Evolutionary conservation across 768 basidiomycete species (phyloP), one percentile per base, ranked within the genome.

Genomic region (Termitomyces sp.): DNA sequence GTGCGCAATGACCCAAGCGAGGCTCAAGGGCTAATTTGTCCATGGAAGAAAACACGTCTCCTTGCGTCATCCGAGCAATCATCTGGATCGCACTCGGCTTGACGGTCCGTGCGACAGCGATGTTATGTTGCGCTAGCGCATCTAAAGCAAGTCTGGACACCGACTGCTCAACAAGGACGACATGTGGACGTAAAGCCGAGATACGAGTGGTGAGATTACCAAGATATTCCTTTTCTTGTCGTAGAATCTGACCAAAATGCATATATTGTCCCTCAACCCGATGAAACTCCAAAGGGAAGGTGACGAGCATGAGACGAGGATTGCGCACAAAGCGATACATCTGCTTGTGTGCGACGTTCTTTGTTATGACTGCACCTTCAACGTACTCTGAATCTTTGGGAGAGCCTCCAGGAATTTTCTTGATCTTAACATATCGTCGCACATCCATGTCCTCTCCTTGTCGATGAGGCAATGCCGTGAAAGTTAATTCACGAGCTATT

Each of bases 321-420:
- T 94, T 93, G 45, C 80, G 77, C 59, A 93, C 81, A 21, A 77
- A 76, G 48, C 93, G 79, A 19, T 88, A 78, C 96, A 99, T 98
- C 60, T 85, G 82, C 70, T 98, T 98, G 70, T 98, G 95, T 2
- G 94, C 91, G 9, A 98, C 87, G 63, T 98, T 98, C 78, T 99
- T 98, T 17, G 96, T 95, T 64, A 98, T 97, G 54, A 98, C 93
- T 5, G 89, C 91, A 12, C 97, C 97, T 53, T 93, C 90, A 44
- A 99, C 92, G 66, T 94, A 98, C 74, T 99, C 97, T 5, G 93
- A 97, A 68, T 99, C 93, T 26, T 77, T 81, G 19, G 96, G 94
- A 37, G 82, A 76, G 4, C 97, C 97, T 22, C 97, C 97, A 0
- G 97, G 96, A 15, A 98, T 88, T 71, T 96, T 96, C 76, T 99